These are phyloP conservation scores for Aspergillus proliferans DNA, from an alignment of 2,329 filamentous ascomycete genomes.

Conservation along the genomic window DNA sequence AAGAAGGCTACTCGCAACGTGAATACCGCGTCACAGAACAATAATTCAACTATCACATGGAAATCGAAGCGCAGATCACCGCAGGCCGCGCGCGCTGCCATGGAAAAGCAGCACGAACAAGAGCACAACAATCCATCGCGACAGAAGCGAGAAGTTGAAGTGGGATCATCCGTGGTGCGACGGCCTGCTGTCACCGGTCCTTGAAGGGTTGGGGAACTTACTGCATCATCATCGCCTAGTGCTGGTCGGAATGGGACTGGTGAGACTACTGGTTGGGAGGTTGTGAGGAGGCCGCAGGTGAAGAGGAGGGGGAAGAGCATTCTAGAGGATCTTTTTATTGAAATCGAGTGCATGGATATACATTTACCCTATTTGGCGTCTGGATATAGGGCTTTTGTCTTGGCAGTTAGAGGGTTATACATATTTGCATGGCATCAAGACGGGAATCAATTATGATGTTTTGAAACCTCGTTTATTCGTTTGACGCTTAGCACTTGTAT, in stretches of 20 bases:
- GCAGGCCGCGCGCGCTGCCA: conserved; percentile 62
- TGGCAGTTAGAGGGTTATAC: too few species aligned
- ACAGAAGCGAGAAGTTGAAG: conserved; percentile 32
- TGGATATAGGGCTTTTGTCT: neutral
- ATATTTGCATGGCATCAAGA: too few species aligned
- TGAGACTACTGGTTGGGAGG: conserved; percentile 18
- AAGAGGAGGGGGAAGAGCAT: conserved; percentile 30
- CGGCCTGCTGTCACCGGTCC: conserved; percentile 22
- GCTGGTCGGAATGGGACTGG: conserved; percentile 14
- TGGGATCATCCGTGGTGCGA: conserved; percentile 28
- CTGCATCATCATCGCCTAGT: conserved; percentile 19
- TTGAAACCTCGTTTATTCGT: neutral
- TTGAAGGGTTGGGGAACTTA: conserved; percentile 24
- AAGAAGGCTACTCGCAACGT: conserved; percentile 87
- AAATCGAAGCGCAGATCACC: conserved; percentile 88
- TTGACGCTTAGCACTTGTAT: neutral
- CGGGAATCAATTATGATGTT: too few species aligned
- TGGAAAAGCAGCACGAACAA: conserved; percentile 34
- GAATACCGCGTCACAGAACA: conserved; percentile 83
- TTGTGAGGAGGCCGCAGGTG: conserved; percentile 34
- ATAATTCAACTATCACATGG: conserved; percentile 87
- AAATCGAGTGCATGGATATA: conserved; percentile 3
- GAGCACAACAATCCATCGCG: conserved; percentile 29
- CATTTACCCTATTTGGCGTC: neutral
- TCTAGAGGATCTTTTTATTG: conserved; percentile 18